Evolutionary conservation across 2,329 filamentous ascomycete genomes (phyloP).

Genomic region (Chaetomium sp.): DNA sequence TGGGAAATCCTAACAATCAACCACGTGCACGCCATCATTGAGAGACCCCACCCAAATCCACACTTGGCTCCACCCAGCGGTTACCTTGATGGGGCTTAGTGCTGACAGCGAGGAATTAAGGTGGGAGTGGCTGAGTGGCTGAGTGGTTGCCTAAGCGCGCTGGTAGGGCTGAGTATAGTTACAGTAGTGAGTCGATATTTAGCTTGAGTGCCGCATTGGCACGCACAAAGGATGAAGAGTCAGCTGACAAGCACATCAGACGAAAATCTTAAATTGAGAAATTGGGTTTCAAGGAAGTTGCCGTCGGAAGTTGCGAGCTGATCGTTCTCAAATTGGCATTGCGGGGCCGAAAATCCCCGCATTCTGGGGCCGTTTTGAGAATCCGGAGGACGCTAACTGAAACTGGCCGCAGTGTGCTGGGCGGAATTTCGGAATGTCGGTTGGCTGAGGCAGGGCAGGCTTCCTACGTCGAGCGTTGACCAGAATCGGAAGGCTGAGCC

Average conservation of each 20-base stretch:
- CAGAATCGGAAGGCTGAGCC: neutral
- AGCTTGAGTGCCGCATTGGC: too few relatives aligned
- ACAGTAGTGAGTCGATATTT: neutral
- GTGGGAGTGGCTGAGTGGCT: too few relatives aligned
- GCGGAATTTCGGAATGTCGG: constrained; percentile 3
- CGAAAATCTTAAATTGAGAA: too few relatives aligned
- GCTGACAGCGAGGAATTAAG: neutral
- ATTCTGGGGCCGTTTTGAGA: neutral
- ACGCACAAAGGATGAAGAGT: too few relatives aligned
- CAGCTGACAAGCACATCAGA: too few relatives aligned
- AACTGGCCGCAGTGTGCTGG: neutral
- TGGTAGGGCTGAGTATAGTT: neutral
- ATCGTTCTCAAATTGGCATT: too few relatives aligned
- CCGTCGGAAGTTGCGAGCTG: neutral
- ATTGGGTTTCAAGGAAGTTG: too few relatives aligned
- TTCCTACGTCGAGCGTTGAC: neutral
- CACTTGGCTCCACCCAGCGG: neutral
- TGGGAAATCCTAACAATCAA: neutral
- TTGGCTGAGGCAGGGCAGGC: neutral
- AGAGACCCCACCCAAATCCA: neutral
- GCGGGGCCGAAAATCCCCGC: neutral
- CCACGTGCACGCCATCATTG: neutral
- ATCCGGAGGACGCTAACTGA: neutral
- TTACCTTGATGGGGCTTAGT: neutral
- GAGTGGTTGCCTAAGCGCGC: neutral